These are phyloP conservation scores for Melastoma candidum DNA, from an alignment of 441 rosid species.

Conservation along the genomic window DNA sequence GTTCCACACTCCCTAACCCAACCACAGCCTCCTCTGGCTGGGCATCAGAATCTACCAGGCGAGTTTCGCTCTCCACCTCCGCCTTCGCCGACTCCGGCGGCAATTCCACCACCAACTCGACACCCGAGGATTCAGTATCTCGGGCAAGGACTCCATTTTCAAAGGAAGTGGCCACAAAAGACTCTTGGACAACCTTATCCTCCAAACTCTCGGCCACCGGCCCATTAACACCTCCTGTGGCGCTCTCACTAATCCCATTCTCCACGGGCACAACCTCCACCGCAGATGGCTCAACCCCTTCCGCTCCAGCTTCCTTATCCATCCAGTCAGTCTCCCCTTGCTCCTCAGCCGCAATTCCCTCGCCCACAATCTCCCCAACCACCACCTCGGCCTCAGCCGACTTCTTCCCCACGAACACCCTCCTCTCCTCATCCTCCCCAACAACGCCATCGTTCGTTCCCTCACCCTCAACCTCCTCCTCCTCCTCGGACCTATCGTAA, in stretches of 20 bases:
- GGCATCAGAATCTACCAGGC: conserved; percentile 12
- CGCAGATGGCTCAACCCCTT: conserved; percentile 20
- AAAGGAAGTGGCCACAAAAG: conserved; percentile 14
- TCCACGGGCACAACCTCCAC: conserved; percentile 24
- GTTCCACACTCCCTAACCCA: conserved; percentile 8
- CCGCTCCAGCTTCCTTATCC: conserved; percentile 23
- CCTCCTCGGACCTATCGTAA: neutral
- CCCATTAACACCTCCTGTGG: conserved; percentile 19
- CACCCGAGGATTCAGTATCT: neutral
- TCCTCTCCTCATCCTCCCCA: conserved; percentile 19
- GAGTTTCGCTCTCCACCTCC: conserved; percentile 4
- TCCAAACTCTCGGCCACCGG: conserved; percentile 12
- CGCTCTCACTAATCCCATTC: conserved; percentile 29
- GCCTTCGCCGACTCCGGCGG: conserved; percentile 10
- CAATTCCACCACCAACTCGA: neutral
- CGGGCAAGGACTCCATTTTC: conserved; percentile 5
- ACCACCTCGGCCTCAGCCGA: conserved; percentile 15
- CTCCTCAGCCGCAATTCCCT: conserved; percentile 2
- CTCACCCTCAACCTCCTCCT: neutral
- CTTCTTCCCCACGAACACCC: conserved; percentile 16
- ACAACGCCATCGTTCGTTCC: neutral
- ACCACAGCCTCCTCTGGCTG: conserved; percentile 10
- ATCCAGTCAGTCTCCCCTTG: conserved; percentile 7
- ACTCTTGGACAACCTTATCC: conserved; percentile 12
- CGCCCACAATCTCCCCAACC: conserved; percentile 9